Conservation (phyloP, 164 flowering plant species). For the Sedum album region DNA sequence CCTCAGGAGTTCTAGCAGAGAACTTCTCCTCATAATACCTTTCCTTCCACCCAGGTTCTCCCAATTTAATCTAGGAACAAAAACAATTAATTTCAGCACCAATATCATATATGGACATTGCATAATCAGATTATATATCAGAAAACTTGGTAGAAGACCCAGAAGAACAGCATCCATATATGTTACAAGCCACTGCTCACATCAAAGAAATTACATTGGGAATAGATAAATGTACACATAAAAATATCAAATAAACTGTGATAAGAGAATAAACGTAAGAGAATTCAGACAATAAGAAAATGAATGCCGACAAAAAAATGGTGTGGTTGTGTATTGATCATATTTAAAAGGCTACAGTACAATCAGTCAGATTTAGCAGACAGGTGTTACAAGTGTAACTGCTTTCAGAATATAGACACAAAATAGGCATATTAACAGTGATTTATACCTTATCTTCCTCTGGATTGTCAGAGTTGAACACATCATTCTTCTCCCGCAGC, state of each 20-base stretch:
- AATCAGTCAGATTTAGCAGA: too few relatives aligned
- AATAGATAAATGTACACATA: too few relatives aligned
- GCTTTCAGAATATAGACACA: background rate
- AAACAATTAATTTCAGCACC: background rate
- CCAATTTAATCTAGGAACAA: conserved; percentile 60
- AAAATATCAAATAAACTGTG: background rate
- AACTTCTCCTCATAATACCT: conserved; percentile 95
- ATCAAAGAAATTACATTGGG: too few relatives aligned
- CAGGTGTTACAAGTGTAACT: background rate
- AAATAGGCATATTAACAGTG: background rate
- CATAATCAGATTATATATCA: too few relatives aligned
- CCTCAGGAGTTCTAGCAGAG: conserved; percentile 55
- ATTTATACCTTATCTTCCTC: conserved; percentile 82
- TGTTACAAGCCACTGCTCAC: too few relatives aligned
- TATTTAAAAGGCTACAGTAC: background rate
- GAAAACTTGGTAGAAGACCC: too few relatives aligned
- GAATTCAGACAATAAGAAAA: background rate
- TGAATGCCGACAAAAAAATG: background rate
- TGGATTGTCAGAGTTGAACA: conserved; percentile 45
- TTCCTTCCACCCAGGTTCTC: conserved; percentile 93
- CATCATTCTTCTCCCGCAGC: conserved; percentile 77
- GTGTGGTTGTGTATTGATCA: background rate
- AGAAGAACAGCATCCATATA: too few relatives aligned
- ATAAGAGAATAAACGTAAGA: background rate
- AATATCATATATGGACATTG: background rate